A percentile compares a stretch with the other conserved stretches of the same genome.
Conservation (phyloP, 495 filamentous ascomycete genomes). For the Aspergillus indologenus region DNA sequence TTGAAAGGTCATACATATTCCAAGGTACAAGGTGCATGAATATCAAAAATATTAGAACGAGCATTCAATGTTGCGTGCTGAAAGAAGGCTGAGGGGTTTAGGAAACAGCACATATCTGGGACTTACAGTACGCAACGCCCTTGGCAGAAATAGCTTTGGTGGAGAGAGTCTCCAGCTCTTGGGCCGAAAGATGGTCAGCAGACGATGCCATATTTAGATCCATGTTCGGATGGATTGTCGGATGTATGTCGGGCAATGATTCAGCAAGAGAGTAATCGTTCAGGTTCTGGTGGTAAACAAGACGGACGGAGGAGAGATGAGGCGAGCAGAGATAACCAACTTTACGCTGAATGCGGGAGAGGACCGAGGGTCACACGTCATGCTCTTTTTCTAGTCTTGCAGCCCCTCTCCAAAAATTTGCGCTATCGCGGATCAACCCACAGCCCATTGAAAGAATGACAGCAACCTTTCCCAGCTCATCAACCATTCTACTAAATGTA, state of each 20-base stretch:
- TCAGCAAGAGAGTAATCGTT: background rate
- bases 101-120: background rate
- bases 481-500: too few species aligned
- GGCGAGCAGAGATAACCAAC: too few species aligned
- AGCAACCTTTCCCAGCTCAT: too few species aligned
- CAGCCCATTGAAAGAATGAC: too few species aligned
- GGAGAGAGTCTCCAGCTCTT: slow-evolving; percentile 61
- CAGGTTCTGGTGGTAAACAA: background rate
- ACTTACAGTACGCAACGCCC: slow-evolving; percentile 69
- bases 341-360: too few species aligned
- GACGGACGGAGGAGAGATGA: too few species aligned
- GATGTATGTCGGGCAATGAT: background rate
- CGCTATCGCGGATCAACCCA: too few species aligned
- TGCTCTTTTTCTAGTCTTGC: background rate
- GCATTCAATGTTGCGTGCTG: too few species aligned
- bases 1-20: background rate
- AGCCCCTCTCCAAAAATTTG: too few species aligned
- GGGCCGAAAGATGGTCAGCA: slow-evolving; percentile 47
- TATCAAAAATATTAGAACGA: too few species aligned
- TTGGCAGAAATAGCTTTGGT: slow-evolving; percentile 62
- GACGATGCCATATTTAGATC: slow-evolving; percentile 22
- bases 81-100: background rate
- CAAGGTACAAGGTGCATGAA: too few species aligned
- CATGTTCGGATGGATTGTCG: background rate
- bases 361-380: too few species aligned